Evolutionary conservation across 2,329 filamentous ascomycete genomes (phyloP), one percentile per base, ranked within the genome.

Genomic region (Metarhizium brunneum): DNA sequence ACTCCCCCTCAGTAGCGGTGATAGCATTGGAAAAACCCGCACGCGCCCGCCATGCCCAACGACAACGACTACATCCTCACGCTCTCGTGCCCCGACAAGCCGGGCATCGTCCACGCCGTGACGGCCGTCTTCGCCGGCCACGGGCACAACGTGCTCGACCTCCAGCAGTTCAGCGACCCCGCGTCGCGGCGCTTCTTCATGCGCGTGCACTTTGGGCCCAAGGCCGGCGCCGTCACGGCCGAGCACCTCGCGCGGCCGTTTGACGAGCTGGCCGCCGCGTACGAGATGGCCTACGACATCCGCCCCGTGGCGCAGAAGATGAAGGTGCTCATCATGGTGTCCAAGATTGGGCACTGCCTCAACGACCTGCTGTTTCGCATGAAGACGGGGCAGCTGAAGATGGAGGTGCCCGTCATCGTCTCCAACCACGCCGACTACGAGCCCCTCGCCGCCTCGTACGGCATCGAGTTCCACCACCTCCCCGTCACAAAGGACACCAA

Each of bases 241-340:
- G 75, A 75, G 20, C 71, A 80, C 60, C 74, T 90, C 50, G 69
- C 66, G 7, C 69, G 68, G 55, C 78, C 81, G 6, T 85, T 92
- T 63, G 71, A 75, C 32, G 71, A 76, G 47, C 82, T 90, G 53
- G 86, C 86, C 3, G 64, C 73, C 53, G 76, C 84, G 30, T 81
- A 90, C 72, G 66, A 76, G 56, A 87, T 90, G 84, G 76, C 83
- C 63, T 90, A 87, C 73, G 79, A 88, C 63, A 79, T 94, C 63
- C 80, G 84, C 14, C 82, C 86, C 3, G 80, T 84, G 13, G 73
- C 83, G 52, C 77, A 84, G 65, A 91, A 90, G 74, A 85, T 86
- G 56, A 81, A 84, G 61, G 85, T 92, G 51, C 76, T 94, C 64
- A 90, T 94, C 76, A 92, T 94, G 88, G 89, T 92, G 35, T 92